phyloP scores from a whole-genome alignment of 306 rosid species.

The Castanea crenata region DNA sequence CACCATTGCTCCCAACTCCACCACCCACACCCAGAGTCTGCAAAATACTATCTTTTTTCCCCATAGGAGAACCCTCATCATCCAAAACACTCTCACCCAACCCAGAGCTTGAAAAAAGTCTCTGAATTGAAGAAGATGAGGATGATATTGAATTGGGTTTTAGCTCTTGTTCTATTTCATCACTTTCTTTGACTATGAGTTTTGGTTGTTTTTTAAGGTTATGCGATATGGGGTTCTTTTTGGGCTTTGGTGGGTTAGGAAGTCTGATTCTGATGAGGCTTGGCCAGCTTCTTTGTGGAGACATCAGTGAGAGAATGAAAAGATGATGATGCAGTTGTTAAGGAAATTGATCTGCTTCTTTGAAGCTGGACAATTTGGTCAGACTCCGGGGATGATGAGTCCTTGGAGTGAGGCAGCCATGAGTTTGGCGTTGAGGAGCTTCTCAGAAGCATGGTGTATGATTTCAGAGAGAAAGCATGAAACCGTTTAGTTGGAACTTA shows the following conservation, averaged over 20 bases:
- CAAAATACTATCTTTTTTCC: conserved; percentile 22
- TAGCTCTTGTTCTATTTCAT: conserved; percentile 19
- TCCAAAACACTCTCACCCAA: conserved; percentile 29
- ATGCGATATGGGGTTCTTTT: conserved; percentile 13
- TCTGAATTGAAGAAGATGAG: conserved; percentile 18
- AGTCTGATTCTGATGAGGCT: conserved; percentile 25
- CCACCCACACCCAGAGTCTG: conserved; percentile 49
- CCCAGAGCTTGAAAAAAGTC: conserved; percentile 52
- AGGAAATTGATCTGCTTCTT: conserved; percentile 41
- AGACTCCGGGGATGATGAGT: conserved; percentile 36
- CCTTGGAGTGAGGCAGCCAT: conserved; percentile 40
- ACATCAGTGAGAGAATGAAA: conserved; percentile 5
- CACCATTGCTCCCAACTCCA: conserved; percentile 52
- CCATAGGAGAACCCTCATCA: conserved; percentile 22
- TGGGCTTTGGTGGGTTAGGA: conserved; percentile 27
- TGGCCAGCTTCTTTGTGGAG: conserved; percentile 23
- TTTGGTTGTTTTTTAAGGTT: conserved; percentile 6
- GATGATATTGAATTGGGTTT: conserved; percentile 13
- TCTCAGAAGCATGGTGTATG: conserved; percentile 55
- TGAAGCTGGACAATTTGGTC: conserved; percentile 40
- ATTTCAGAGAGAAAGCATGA: background rate
- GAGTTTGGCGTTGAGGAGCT: conserved; percentile 69
- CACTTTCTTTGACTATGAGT: conserved; percentile 25
- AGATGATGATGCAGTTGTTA: background rate
- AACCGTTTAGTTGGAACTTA: background rate